Percentiles rank a stretch among this genome's conserved stretches.
Conservation (phyloP, 75 land plant genomes). For the Larix kaempferi region DNA sequence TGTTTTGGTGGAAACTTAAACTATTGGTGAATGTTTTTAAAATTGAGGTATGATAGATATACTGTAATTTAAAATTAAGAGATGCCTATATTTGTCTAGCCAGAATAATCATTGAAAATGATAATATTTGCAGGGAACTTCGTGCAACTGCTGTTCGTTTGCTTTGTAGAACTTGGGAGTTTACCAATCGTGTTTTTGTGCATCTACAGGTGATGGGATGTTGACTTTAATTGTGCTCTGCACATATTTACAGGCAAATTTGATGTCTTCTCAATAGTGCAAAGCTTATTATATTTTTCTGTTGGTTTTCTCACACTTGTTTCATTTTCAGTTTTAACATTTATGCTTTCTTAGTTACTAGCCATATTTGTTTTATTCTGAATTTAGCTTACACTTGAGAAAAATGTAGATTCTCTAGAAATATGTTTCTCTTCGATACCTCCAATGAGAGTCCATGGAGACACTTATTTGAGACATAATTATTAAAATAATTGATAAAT, state of each 20-base stretch:
- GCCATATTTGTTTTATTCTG: not conserved
- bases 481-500: too few species aligned
- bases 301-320: not conserved
- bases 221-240: not conserved
- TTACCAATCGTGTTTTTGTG: slow-evolving; percentile 58
- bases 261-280: not conserved
- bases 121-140: slow-evolving; percentile 30
- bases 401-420: too few species aligned
- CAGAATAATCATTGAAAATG: too few species aligned
- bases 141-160: slow-evolving; percentile 65
- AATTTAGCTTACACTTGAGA: too few species aligned
- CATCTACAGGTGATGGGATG: slow-evolving; percentile 57
- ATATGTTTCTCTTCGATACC: too few species aligned
- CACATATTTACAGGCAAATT: not conserved
- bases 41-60: too few species aligned
- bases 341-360: not conserved
- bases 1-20: too few species aligned
- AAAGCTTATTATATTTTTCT: not conserved
- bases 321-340: not conserved
- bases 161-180: slow-evolving; percentile 78
- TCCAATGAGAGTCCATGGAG: too few species aligned
- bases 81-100: too few species aligned
- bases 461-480: too few species aligned
- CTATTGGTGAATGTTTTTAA: too few species aligned
- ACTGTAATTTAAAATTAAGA: too few species aligned